A percentile compares a stretch with the other conserved stretches of the same genome.
phyloP scores from a whole-genome alignment of 2,329 filamentous ascomycete genomes.

The Leptographium lundbergii region DNA sequence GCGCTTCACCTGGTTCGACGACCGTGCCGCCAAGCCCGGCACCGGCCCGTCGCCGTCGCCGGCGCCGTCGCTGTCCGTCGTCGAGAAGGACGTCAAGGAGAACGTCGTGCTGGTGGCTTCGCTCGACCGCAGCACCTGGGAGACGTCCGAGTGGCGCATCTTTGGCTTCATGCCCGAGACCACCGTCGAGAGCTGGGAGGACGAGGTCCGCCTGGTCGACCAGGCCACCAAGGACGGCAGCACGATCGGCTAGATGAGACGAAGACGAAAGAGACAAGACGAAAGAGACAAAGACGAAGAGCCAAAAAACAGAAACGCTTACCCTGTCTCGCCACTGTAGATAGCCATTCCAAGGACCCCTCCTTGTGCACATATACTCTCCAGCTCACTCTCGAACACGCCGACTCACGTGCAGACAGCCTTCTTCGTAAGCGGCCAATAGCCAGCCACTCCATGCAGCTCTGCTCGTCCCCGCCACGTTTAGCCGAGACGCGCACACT shows the following conservation, averaged over 20 bases:
- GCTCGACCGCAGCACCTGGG: slow-evolving; percentile 31
- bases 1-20: slow-evolving; percentile 29
- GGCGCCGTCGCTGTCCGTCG: slow-evolving; percentile 29
- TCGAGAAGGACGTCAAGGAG: slow-evolving; percentile 43
- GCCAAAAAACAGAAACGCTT: not conserved
- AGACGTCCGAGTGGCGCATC: slow-evolving; percentile 44
- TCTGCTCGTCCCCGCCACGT: too few relatives aligned
- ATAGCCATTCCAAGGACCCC: not conserved
- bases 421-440: too few relatives aligned
- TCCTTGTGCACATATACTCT: not conserved
- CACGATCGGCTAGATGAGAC: not conserved
- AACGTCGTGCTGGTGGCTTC: slow-evolving; percentile 48
- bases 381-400: not conserved
- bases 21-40: not conserved
- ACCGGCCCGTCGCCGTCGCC: slow-evolving; percentile 9
- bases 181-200: slow-evolving; percentile 27
- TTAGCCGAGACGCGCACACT: too few relatives aligned
- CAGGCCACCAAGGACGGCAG: not conserved
- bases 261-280: not conserved
- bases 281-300: not conserved
- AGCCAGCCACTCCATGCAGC: too few relatives aligned
- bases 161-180: slow-evolving; percentile 51
- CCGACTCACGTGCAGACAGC: not conserved
- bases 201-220: slow-evolving; percentile 12
- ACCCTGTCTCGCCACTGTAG: not conserved